Evolutionary conservation across 305 asterid species (phyloP), one percentile per base, ranked within the genome.

Genomic region (Solanum hybrid): DNA sequence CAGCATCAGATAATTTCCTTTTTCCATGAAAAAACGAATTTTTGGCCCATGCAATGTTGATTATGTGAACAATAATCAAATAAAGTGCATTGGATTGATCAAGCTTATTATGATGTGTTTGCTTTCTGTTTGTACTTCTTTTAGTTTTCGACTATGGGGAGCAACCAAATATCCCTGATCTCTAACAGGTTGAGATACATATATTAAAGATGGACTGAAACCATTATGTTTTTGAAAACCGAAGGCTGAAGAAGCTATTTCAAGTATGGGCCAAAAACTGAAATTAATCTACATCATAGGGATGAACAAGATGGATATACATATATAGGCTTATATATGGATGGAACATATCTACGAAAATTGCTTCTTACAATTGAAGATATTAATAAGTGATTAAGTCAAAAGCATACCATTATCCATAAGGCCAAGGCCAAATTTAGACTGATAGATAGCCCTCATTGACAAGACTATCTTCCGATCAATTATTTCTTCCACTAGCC

Each of bases 371-470:
- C 42, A 51, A 84, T 31, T 51, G 29, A 84, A 10, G 75, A 51
- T 42, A 38, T 51, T 51, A 17, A 31, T 19, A 84, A 84, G 29
- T 81, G 42, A 51, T 51, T 51, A 88, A 78, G 88, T 80, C 69
- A 24, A 92, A 88, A 24, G 91, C 85, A 87, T 91, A 97, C 99
- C 99, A 93, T 92, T 95, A 93, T 97, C 98, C 98, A 97, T 94
- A 91, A 97, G 98, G 91, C 99, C 97, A 91, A 95, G 95, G 71
- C 99, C 99, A 86, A 95, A 86, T 94, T 96, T 96, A 90, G 98
- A 96, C 92, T 94, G 99, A 93, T 98, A 98, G 88, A 98, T 92
- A 90, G 99, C 98, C 91, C 99, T 93, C 99, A 98, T 96, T 89
- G 99, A 96, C 87, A 98, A 92, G 90, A 96, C 94, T 89, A 98